Evolutionary conservation across 257 asterid species (phyloP), one percentile per base, ranked within the genome.

Genomic region (Lycium barbarum): DNA sequence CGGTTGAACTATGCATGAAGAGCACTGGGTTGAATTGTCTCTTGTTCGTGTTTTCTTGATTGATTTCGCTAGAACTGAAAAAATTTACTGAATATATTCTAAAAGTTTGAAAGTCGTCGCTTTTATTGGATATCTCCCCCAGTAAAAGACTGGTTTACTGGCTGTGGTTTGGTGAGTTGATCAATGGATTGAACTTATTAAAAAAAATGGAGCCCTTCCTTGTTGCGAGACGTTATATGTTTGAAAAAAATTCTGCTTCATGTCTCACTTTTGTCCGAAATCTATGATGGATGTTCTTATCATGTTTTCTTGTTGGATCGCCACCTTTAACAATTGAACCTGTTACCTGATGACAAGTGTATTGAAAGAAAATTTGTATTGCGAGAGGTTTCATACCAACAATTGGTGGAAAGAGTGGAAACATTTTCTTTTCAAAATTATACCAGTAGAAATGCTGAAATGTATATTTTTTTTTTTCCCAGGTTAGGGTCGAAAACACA

Each of bases 1-100:
- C 97, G 99, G 87, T 87, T 95, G 89, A 95, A 94, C 84, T 95
- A 95, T 72, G 98, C 97, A 20, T 95, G 91, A 93, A 62, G 84
- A 53, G 40, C 53, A 4, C 55, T 36, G 45, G 83, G 58, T 45
- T 45, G 84, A 72, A 17, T 43, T 47, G 79, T 65, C 72, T 59
- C 63, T 80, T 79, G 80, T 54, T 79, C 57, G 38, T 43, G 85
- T 67, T 71, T 53, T 62, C 70, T 74, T 83, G 93, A 84, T 78
- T 78, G 26, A 49, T 33, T 81, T 88, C 62, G 67, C 54, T 66
- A 83, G 47, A 81, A 86, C 81, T 82, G 85, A 79, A 86, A 85
- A 45, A 87, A 72, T 68, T 54, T 51, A 73, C 59, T 81, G 76
- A 72, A 87, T 78, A 53, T 53, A 78, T 78, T 51, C 47, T 7